Evolutionary conservation across 1,139 yeast species (phyloP).

Genomic region (Hyphopichia pseudoburtonii): DNA sequence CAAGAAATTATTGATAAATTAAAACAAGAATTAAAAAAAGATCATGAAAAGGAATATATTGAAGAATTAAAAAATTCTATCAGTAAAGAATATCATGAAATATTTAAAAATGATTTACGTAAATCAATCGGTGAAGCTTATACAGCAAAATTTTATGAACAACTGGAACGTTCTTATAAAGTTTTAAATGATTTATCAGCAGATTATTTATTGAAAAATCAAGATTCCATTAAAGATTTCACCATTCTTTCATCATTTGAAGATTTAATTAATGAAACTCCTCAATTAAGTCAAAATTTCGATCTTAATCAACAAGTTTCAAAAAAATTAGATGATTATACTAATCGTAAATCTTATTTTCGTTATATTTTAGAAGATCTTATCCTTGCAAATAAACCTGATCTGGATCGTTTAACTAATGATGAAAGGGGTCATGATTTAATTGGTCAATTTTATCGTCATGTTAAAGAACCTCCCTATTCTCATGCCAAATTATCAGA

Average conservation of each 20-base stretch:
- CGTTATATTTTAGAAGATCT: slow-evolving; percentile 17
- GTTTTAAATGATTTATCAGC: slow-evolving; percentile 22
- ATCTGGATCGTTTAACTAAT: slow-evolving; percentile 17
- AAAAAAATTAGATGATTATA: slow-evolving; percentile 12
- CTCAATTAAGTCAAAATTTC: slow-evolving; percentile 7
- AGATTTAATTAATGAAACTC: slow-evolving; percentile 9
- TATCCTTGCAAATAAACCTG: slow-evolving; percentile 20
- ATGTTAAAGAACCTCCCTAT: slow-evolving; percentile 14
- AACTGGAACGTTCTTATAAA: slow-evolving; percentile 17
- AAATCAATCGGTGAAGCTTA: slow-evolving; percentile 16
- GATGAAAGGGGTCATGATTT: slow-evolving; percentile 23
- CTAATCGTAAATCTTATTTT: slow-evolving; percentile 15
- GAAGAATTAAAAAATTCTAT: slow-evolving; percentile 13
- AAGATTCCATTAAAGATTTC: slow-evolving; percentile 15
- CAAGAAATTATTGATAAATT: slow-evolving; percentile 16
- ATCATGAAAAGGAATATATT: slow-evolving; percentile 13
- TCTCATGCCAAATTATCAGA: slow-evolving; percentile 17
- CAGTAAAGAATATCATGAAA: slow-evolving; percentile 11
- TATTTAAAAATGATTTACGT: slow-evolving; percentile 16
- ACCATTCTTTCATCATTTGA: slow-evolving; percentile 19
- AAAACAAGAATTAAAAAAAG: slow-evolving; percentile 12
- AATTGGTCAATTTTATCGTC: slow-evolving; percentile 16
- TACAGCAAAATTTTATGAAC: slow-evolving; percentile 20
- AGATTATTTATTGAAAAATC: slow-evolving; percentile 19
- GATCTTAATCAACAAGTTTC: slow-evolving; percentile 12